Conservation (phyloP, 75 land plant genomes). For the Picea sitchensis region DNA sequence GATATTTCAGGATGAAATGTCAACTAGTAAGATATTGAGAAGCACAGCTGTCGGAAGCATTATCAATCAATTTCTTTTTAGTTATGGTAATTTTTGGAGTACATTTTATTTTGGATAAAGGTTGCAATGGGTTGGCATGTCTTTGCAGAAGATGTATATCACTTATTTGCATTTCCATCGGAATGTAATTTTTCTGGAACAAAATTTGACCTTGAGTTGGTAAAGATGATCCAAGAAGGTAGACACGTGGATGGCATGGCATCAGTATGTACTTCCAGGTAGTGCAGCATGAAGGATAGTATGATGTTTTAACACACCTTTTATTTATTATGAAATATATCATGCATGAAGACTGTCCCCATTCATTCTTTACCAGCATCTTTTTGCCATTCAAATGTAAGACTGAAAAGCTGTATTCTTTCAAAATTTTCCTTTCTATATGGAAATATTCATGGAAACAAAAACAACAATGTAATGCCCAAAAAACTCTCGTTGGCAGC, state of each 20-base stretch:
- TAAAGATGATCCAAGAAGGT: slow-evolving; percentile 65
- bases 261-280: slow-evolving; percentile 4
- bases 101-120: not conserved
- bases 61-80: not conserved
- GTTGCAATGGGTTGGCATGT: not conserved
- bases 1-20: not conserved
- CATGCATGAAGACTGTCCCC: too few species aligned
- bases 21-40: slow-evolving; percentile 2
- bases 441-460: too few species aligned
- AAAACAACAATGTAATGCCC: too few species aligned
- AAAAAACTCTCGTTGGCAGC: too few species aligned
- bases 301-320: not conserved
- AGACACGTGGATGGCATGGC: slow-evolving; percentile 12
- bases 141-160: slow-evolving; percentile 47
- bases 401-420: not conserved
- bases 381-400: not conserved
- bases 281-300: not conserved
- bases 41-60: not conserved
- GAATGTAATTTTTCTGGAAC: slow-evolving; percentile 96
- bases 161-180: slow-evolving; percentile 92
- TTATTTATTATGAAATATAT: not conserved
- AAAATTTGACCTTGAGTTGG: slow-evolving; percentile 67
- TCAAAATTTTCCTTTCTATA: not conserved
- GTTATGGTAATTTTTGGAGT: not conserved
- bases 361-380: not conserved